These are phyloP conservation scores for Lignosus rhinocerotis DNA, from an alignment of 1,284 basidiomycete genomes.

Conservation along the genomic window DNA sequence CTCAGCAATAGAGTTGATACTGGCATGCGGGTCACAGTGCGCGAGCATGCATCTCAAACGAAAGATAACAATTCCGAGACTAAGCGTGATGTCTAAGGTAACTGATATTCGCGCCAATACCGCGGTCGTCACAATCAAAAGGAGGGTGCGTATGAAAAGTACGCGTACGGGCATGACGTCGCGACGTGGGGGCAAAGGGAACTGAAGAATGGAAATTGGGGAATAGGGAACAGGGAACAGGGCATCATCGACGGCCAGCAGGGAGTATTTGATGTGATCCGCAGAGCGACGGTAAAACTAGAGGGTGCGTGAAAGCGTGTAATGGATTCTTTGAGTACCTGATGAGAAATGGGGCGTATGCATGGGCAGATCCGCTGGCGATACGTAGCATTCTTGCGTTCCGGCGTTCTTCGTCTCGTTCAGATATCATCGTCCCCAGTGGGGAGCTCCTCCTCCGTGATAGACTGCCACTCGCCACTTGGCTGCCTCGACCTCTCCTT, in stretches of 20 bases:
- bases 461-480: constrained; percentile 9
- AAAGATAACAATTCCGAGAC: constrained; percentile 23
- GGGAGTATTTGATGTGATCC: too few relatives aligned
- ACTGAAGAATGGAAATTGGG: too few relatives aligned
- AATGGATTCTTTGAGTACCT: too few relatives aligned
- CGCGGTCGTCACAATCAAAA: not conserved
- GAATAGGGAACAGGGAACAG: too few relatives aligned
- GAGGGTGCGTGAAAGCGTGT: too few relatives aligned
- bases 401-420: not conserved
- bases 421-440: constrained; percentile 9
- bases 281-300: too few relatives aligned
- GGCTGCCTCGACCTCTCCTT: constrained; percentile 25
- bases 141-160: constrained; percentile 4
- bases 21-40: not conserved
- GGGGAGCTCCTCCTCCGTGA: constrained; percentile 17
- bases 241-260: too few relatives aligned
- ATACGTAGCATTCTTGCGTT: not conserved
- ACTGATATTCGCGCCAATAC: not conserved
- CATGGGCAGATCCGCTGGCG: not conserved
- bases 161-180: not conserved
- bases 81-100: constrained; percentile 21
- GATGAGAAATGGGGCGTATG: too few relatives aligned
- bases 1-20: not conserved
- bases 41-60: not conserved
- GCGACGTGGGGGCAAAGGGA: too few relatives aligned